A percentile compares a stretch with the other conserved stretches of the same genome.
Evolutionary conservation across 2,329 filamentous ascomycete genomes (phyloP).

Genomic region (Cladosporium sphaerospermum): DNA sequence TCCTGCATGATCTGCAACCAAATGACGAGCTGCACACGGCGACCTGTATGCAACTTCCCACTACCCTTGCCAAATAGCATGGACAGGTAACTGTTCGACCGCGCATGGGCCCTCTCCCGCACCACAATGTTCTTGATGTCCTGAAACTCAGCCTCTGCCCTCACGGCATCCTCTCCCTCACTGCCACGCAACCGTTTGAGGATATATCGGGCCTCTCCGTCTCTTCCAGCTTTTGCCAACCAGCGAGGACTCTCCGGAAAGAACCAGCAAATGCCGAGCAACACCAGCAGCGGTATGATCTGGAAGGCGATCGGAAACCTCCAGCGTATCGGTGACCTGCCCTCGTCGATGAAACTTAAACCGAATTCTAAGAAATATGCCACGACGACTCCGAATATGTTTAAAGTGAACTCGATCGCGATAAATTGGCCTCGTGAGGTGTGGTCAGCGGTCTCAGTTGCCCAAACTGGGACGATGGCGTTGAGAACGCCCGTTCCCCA

Average conservation of each 20-base stretch:
- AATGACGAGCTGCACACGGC: slow-evolving; percentile 34
- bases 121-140: slow-evolving; percentile 61
- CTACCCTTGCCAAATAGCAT: slow-evolving; percentile 29
- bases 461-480: slow-evolving; percentile 65
- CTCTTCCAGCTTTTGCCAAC: slow-evolving; percentile 58
- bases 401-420: slow-evolving; percentile 66
- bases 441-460: slow-evolving; percentile 62
- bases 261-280: slow-evolving; percentile 54
- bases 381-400: too few species aligned
- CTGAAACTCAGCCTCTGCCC: slow-evolving; percentile 58
- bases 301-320: slow-evolving; percentile 64
- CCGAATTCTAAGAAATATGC: too few species aligned
- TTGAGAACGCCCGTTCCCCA: slow-evolving; percentile 65
- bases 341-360: slow-evolving; percentile 6
- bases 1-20: slow-evolving; percentile 38
- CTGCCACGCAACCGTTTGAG: slow-evolving; percentile 56
- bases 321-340: slow-evolving; percentile 45
- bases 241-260: slow-evolving; percentile 64
- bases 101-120: slow-evolving; percentile 44
- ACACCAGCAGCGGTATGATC: slow-evolving; percentile 53
- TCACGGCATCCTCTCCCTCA: slow-evolving; percentile 18
- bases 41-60: slow-evolving; percentile 30
- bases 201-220: slow-evolving; percentile 61
- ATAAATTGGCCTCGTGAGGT: slow-evolving; percentile 53
- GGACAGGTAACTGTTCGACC: slow-evolving; percentile 25